phyloP scores from a whole-genome alignment of 441 rosid genomes.

The Lagerstroemia fauriei region DNA sequence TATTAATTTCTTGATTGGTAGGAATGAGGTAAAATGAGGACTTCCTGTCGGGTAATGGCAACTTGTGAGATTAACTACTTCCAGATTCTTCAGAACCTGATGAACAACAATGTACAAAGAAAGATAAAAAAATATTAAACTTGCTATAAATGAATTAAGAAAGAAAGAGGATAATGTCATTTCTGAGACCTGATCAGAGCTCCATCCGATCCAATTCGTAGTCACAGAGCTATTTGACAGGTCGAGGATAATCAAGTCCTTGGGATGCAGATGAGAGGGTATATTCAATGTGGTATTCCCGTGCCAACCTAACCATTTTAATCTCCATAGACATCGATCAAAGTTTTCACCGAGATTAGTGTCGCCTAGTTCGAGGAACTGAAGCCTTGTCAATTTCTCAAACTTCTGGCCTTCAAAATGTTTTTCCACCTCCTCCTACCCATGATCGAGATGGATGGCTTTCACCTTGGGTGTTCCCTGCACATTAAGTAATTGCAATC shows the following conservation, averaged over 20 bases:
- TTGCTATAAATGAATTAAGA: not conserved
- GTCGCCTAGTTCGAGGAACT: not conserved
- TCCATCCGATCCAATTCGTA: not conserved
- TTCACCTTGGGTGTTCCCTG: not conserved
- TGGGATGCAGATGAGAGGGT: not conserved
- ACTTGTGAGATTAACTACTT: slow-evolving; percentile 4
- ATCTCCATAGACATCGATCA: not conserved
- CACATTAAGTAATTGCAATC: not conserved
- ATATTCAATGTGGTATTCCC: not conserved
- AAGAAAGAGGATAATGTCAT: not conserved
- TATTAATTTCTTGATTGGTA: not conserved
- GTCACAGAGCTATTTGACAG: not conserved
- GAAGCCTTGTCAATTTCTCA: not conserved
- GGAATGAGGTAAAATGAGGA: slow-evolving; percentile 1
- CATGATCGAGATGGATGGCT: not conserved
- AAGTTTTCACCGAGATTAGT: not conserved
- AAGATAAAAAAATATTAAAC: not conserved
- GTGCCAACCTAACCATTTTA: slow-evolving; percentile 8
- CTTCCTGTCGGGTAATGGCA: not conserved
- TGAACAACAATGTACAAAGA: not conserved
- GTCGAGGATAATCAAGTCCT: not conserved
- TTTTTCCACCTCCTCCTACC: not conserved
- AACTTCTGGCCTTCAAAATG: not conserved
- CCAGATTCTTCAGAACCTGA: slow-evolving; percentile 1
- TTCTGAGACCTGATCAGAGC: not conserved